Percentiles rank a stretch among this genome's conserved stretches.
Conservation (phyloP, 768 basidiomycete genomes). For the Amanita rubescens region DNA sequence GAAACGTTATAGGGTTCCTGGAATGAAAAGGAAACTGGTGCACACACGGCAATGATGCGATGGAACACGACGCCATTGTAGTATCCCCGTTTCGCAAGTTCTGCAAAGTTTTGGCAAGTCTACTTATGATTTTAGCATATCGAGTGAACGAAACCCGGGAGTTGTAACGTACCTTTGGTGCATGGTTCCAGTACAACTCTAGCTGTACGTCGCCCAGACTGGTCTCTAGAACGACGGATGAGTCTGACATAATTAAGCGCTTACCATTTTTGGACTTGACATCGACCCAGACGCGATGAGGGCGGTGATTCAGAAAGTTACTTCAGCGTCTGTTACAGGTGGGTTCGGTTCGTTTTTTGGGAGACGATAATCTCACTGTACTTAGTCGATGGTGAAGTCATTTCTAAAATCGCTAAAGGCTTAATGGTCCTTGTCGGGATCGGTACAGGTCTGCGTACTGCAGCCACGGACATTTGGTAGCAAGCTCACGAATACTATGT, state of each 20-base stretch:
- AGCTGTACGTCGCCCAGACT: slow-evolving; percentile 81
- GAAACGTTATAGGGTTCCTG: neutral
- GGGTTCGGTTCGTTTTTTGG: neutral
- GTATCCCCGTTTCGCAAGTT: slow-evolving; percentile 86
- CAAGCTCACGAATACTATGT: slow-evolving; percentile 10
- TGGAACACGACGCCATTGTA: slow-evolving; percentile 90
- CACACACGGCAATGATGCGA: slow-evolving; percentile 75
- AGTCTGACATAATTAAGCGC: too few relatives aligned
- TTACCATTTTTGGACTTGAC: too few relatives aligned
- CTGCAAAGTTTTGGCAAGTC: slow-evolving; percentile 95
- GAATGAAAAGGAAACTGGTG: neutral
- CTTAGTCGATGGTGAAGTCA: slow-evolving; percentile 76
- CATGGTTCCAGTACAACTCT: slow-evolving; percentile 91
- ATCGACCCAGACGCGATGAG: slow-evolving; percentile 48
- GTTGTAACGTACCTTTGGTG: slow-evolving; percentile 50
- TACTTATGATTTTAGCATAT: slow-evolving; percentile 27
- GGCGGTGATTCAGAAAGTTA: slow-evolving; percentile 79
- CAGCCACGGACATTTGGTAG: neutral
- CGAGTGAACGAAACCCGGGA: slow-evolving; percentile 5
- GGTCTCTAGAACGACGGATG: slow-evolving; percentile 73
- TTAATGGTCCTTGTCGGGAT: slow-evolving; percentile 91
- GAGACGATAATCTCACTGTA: slow-evolving; percentile 12
- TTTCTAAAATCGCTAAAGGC: slow-evolving; percentile 79
- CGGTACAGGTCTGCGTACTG: slow-evolving; percentile 51
- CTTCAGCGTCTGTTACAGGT: slow-evolving; percentile 83